Evolutionary conservation across 306 rosid species (phyloP), one percentile per base, ranked within the genome.

Genomic region (Lagenaria siceraria): DNA sequence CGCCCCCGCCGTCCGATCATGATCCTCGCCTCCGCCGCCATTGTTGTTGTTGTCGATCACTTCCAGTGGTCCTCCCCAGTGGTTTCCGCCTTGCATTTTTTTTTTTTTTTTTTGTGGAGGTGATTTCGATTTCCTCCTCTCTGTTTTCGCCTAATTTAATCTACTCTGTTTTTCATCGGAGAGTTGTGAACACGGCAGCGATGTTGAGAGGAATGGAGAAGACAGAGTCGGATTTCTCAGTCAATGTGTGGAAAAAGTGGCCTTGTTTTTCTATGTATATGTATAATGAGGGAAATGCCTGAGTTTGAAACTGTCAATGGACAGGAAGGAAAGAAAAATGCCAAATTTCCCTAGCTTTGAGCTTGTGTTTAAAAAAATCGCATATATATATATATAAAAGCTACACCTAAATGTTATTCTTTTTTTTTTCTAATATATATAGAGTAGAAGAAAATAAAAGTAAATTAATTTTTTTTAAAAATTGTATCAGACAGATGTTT

Each of bases 61-160:
- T 31, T 89, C 89, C 31, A 85, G 81, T 0, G 89, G 81, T 4
- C 94, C 93, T 86, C 89, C 93, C 93, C 91, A 89, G 6, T 84
- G 78, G 73, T 87, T 87, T 18, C 83, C 82, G 19, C 87, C 55
- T 58, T 87, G 87, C 91, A 89, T 86, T n/a, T 2, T 6, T 1
- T 33, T n/a, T n/a, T n/a, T n/a, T n/a, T n/a, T n/a, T n/a, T n/a
- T n/a, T n/a, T n/a, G n/a, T 33, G 36, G 19, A 25, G 19, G 21
- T 1, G 21, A 22, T 25, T 10, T 74, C 24, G 22, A 43, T 43
- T 43, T 43, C 4, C 6, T 51, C 19, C 31, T 35, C 48, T 8
- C 33, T 43, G 9, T n/a, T 38, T 22, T 74, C 38, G 74, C 17
- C 33, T 25, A 59, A 15, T 62, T 3, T 64, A 7, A 64, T 63